Evolutionary conservation across 192 early-diverging fungal genomes (phyloP).

Genomic region (Spizellomyces punctatus): DNA sequence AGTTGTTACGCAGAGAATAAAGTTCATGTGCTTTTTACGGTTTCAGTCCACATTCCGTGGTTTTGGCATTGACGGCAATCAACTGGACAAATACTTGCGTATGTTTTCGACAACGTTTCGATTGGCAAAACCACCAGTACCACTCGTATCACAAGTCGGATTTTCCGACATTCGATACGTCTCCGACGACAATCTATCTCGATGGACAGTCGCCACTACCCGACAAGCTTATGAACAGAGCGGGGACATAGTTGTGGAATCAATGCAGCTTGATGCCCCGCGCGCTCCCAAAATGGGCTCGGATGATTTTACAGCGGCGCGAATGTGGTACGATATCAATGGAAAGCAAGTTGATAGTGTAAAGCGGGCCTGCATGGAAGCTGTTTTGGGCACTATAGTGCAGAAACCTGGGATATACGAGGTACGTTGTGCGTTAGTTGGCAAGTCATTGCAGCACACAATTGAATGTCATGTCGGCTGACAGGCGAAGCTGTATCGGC

Average conservation of each 20-base stretch:
- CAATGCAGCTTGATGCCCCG: no score
- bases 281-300: no score
- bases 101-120: constrained; percentile 6
- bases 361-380: constrained; percentile 40
- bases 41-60: no score
- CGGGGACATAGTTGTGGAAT: no score
- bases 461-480: background rate
- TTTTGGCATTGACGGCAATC: no score
- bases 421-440: constrained; percentile 26
- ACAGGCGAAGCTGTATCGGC: constrained; percentile 10
- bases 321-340: constrained; percentile 47
- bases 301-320: constrained; percentile 9
- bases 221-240: no score
- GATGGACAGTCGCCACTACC: constrained; percentile 23
- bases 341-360: constrained; percentile 33
- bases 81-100: background rate
- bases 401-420: constrained; percentile 41
- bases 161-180: constrained; percentile 23
- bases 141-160: constrained; percentile 7
- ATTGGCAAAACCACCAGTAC: background rate
- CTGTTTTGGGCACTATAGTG: constrained; percentile 40
- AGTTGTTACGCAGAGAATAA: background rate
- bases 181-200: background rate
- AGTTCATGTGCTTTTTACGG: no score
- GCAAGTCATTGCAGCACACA: background rate